phyloP scores from a whole-genome alignment of 2,329 filamentous ascomycete species.

The Microsporum ferrugineum region DNA sequence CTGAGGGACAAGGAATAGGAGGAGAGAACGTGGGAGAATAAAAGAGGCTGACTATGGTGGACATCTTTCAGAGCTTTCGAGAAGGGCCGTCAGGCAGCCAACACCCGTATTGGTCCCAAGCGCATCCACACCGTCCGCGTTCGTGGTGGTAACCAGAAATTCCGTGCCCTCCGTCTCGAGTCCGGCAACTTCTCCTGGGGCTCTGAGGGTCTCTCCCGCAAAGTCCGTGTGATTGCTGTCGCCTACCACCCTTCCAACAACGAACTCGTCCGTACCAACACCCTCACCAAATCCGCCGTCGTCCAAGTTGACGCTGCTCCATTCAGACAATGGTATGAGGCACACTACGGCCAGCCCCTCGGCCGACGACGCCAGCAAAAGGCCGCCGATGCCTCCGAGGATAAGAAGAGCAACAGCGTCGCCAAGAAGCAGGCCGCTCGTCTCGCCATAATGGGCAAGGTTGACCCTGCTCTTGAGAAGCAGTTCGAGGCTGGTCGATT shows the following conservation, averaged over 20 bases:
- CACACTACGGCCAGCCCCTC: slow-evolving; percentile 87
- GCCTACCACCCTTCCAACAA: slow-evolving; percentile 99
- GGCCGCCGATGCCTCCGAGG: slow-evolving; percentile 39
- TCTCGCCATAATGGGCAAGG: slow-evolving; percentile 75
- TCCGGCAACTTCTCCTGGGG: slow-evolving; percentile 99
- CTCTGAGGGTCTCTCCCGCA: slow-evolving; percentile 94
- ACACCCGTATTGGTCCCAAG: slow-evolving; percentile 97
- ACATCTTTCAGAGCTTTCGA: slow-evolving; percentile 88
- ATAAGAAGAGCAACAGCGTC: slow-evolving; percentile 94
- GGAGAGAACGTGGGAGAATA: background rate
- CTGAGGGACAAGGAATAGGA: background rate
- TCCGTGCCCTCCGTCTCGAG: slow-evolving; percentile 97
- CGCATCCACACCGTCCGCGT: slow-evolving; percentile 94
- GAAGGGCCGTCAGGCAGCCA: slow-evolving; percentile 97
- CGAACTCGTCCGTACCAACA: slow-evolving; percentile 99
- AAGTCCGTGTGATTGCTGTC: slow-evolving; percentile 97
- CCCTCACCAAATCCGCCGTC: slow-evolving; percentile 96
- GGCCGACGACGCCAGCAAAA: slow-evolving; percentile 89
- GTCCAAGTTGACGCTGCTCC: slow-evolving; percentile 97
- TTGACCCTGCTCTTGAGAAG: slow-evolving; percentile 83
- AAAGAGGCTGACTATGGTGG: background rate
- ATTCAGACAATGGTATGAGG: slow-evolving; percentile 99
- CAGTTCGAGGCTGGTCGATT: slow-evolving; percentile 99
- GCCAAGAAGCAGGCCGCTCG: slow-evolving; percentile 94
- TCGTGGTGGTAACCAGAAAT: slow-evolving; percentile 98